These are phyloP conservation scores for Vachellia pachyceras DNA, from an alignment of 306 rosid species.

Conservation along the genomic window DNA sequence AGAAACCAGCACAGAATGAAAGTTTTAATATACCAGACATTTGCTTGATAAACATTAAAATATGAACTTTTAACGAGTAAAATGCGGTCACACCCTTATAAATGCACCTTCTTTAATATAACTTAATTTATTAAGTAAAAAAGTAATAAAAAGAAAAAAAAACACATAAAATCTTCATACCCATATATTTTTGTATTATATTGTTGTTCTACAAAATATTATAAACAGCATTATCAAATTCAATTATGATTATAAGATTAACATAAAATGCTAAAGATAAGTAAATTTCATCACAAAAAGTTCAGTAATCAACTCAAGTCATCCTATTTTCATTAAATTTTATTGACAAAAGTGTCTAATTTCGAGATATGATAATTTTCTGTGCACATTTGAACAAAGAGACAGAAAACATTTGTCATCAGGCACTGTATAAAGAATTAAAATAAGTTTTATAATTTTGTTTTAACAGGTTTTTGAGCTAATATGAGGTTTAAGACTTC, in stretches of 20 bases:
- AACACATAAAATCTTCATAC: neutral
- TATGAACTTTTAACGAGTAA: neutral
- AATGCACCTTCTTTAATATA: neutral
- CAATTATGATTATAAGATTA: neutral
- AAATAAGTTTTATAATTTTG: neutral
- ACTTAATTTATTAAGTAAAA: neutral
- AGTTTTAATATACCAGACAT: conserved; percentile 2
- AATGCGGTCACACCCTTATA: neutral
- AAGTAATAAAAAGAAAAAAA: neutral
- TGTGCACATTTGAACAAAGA: conserved; percentile 1
- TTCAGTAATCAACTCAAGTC: neutral
- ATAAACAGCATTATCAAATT: neutral
- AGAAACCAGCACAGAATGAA: neutral
- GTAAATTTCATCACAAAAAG: conserved; percentile 2
- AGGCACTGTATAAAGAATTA: neutral
- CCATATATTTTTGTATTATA: neutral
- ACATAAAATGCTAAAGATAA: neutral
- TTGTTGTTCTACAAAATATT: neutral
- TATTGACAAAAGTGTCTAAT: neutral
- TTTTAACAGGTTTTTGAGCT: neutral
- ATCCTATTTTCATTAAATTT: neutral
- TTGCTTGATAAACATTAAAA: neutral
- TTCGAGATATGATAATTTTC: neutral
- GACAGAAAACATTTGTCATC: neutral
- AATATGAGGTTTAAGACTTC: neutral